Conservation (phyloP, 768 basidiomycete genomes). For the Tremella yokohamensis region DNA sequence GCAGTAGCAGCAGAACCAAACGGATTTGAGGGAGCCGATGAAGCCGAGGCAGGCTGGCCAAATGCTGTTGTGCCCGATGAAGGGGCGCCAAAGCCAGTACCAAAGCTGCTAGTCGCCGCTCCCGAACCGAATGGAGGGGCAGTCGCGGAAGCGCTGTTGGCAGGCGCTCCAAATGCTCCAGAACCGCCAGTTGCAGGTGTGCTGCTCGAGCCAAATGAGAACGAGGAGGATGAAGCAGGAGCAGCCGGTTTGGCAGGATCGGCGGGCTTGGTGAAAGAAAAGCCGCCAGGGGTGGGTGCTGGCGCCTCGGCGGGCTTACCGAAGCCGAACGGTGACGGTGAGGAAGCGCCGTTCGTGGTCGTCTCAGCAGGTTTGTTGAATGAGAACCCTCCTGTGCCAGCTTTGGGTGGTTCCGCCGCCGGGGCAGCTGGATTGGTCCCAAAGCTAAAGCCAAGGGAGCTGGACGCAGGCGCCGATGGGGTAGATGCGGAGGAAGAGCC, state of each 20-base stretch:
- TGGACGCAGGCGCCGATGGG: constrained; percentile 2
- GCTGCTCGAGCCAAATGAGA: constrained; percentile 6
- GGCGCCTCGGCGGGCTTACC: constrained; percentile 10
- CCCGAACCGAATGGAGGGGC: background rate
- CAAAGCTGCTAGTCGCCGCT: background rate
- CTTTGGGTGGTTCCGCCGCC: background rate
- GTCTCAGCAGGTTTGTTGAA: background rate
- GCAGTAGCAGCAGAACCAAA: constrained; percentile 1
- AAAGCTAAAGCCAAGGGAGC: too few species aligned
- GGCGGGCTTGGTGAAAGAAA: constrained; percentile 3
- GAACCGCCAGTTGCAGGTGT: constrained; percentile 3
- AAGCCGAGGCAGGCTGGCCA: background rate
- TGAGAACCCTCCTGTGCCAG: background rate
- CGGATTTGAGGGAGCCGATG: background rate
- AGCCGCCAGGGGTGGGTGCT: background rate
- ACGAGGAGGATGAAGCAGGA: background rate
- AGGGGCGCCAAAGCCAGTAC: constrained; percentile 2
- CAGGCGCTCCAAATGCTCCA: constrained; percentile 5
- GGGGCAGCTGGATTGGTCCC: background rate
- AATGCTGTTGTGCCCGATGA: background rate
- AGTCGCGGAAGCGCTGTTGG: background rate
- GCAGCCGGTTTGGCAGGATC: constrained; percentile 6
- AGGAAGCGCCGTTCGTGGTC: background rate
- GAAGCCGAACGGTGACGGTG: constrained; percentile 7
- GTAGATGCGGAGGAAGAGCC: constrained; percentile 8